These are phyloP conservation scores for Claviceps maximensis DNA, from an alignment of 2,329 filamentous ascomycete species.

Conservation along the genomic window DNA sequence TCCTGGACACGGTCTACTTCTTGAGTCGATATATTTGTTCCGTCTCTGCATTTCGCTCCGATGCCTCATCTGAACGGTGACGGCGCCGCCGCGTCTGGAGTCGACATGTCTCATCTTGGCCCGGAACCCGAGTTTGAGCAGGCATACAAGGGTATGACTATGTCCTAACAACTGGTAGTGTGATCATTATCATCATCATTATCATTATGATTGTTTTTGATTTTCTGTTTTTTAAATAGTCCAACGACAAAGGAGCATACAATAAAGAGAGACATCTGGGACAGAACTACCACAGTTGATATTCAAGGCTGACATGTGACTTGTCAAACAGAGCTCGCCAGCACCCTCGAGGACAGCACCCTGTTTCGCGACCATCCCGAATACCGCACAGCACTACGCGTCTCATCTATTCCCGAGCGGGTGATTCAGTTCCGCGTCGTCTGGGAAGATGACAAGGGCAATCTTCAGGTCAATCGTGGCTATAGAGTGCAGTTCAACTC, in stretches of 20 bases:
- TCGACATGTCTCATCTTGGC: slow-evolving; percentile 67
- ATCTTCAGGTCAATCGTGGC: slow-evolving; percentile 83
- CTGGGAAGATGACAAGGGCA: slow-evolving; percentile 89
- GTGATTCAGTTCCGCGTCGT: slow-evolving; percentile 93
- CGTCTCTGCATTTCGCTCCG: not conserved
- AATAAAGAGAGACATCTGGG: no score
- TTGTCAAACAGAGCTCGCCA: slow-evolving; percentile 61
- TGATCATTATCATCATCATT: not conserved
- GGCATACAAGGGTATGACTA: slow-evolving; percentile 68
- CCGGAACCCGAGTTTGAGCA: slow-evolving; percentile 96
- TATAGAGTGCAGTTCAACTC: slow-evolving; percentile 99
- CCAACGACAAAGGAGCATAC: not conserved
- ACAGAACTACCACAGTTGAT: no score
- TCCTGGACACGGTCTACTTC: no score
- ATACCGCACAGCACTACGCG: slow-evolving; percentile 79
- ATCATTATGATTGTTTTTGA: not conserved
- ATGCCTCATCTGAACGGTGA: slow-evolving; percentile 4
- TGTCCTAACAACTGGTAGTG: not conserved
- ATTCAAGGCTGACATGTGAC: no score
- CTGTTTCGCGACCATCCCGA: slow-evolving; percentile 92
- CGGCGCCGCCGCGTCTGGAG: slow-evolving; percentile 4
- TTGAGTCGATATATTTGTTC: not conserved
- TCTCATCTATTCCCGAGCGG: slow-evolving; percentile 85
- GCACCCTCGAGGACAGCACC: slow-evolving; percentile 83
- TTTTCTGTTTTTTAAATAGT: not conserved